Base-by-base conservation (phyloP, 2,329 filamentous ascomycete genomes). In the Cladosporium oxysporum region DNA sequence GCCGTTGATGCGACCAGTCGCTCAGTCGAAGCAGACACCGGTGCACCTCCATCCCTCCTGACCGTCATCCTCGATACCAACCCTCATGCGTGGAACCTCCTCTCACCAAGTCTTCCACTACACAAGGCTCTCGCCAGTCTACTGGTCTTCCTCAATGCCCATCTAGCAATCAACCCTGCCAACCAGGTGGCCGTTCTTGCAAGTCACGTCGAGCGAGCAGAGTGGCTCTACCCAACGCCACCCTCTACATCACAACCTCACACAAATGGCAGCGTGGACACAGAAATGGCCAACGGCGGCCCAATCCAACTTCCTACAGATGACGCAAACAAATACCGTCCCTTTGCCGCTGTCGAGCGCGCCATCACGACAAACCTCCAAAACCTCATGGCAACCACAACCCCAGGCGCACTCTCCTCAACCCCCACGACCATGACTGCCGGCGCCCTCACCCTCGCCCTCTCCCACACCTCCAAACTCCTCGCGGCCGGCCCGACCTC, bases 41-140 rank as follows among this genome's bases (percentile, higher is more conserved):
- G 70, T 41, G 76, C 84, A 47, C 81, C 86, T 12, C 92, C 95
- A 0, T 96, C 94, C 16, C 88, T 99, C 41, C 88, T 97, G 62
- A 90, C 92, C 71, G 89, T 99, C 74, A 85, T 99, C 74, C 86
- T 99, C 81, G 95, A 99, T 82, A 97, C 94, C 29, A 99, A 99
- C 77, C 95, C 95, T 2, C 91, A 93, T 72, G 93, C 95, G 72
- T 97, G 95, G 95, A 88, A 91, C 7, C 84, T 91, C 67, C 86
- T 98, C 53, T 84, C 89, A 67, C 80, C 87, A 65, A 87, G 86
- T 35, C 88, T 98, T 8, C 88, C 94, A 31, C 86, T 99, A 67
- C 91, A 91, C 59, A 90, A 90, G 74, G 92, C 92, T 68, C 84
- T 99, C 67, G 92, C 94, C 68, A 90, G 94, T 79, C 86, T 98